Base-by-base conservation (phyloP, 2,329 filamentous ascomycete species). In the Magnaporthiopsis incrustans region DNA sequence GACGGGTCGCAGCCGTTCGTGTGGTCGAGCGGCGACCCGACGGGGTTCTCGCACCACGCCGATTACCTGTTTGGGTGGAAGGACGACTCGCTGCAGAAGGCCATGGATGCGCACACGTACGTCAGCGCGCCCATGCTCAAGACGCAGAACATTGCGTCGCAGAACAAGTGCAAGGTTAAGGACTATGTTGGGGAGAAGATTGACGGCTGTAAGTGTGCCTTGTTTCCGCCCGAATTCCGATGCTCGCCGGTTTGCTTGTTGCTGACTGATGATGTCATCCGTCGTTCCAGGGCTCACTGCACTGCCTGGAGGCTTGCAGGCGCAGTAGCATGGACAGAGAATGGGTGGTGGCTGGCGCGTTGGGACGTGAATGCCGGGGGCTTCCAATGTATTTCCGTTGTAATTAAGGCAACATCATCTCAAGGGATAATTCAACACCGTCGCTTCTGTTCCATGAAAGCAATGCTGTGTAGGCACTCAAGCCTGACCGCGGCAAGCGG, bases 41-140 rank as follows among this genome's bases (percentile, higher is more conserved):
- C 73, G 0, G 77, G 77, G 1, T 78, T 72, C 57, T 70, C 71
- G 0, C 73, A 70, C 62, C 77, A 79, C 62, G 77, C 76, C 11
- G 77, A 79, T 50, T 79, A 79, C 67, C 67, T 78, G 26, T 79
- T 79, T 64, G 77, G 77, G 18, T 79, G 77, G 77, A 75, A 78
- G 68, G 77, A 72, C 61, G 72, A 78, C 65, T 68, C 75, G 12
- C 73, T 79, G 22, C 77, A 79, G 67, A 73, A 68, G 66, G 75
- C 74, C 25, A 76, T 77, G 73, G 75, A 77, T 60, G 72, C 67
- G 0, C 74, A 76, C 61, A 73, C 72, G 6, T 73, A 72, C 35
- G 70, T 70, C 26, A 65, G 60, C 25, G 68, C 68, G 27, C 68
- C 69, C 6, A 69, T 68, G 65, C 67, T 73, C 63, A 73, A 71